Percentiles rank a stretch among this genome's conserved stretches.
Conservation (phyloP, 2,329 filamentous ascomycete species). For the Aspergillus brunneoviolaceus region DNA sequence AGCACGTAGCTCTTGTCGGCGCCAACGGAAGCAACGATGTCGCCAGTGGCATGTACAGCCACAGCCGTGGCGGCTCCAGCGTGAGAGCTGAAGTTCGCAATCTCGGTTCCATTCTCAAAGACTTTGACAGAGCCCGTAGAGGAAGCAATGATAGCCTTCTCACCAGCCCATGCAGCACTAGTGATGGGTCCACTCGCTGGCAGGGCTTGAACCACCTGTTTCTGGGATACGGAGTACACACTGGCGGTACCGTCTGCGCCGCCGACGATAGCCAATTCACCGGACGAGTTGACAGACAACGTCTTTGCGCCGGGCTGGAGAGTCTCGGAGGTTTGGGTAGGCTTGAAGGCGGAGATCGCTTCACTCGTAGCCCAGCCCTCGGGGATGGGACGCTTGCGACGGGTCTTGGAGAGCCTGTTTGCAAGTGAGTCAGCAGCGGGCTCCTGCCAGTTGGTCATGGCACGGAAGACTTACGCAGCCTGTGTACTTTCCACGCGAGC, state of each 20-base stretch:
- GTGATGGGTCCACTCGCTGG: constrained; percentile 67
- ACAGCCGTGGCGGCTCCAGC: constrained; percentile 77
- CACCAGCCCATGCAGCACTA: constrained; percentile 57
- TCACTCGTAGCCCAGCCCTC: constrained; percentile 80
- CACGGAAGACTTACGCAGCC: constrained; percentile 61
- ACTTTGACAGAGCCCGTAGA: constrained; percentile 76
- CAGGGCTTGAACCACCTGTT: constrained; percentile 70
- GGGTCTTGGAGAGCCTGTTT: constrained; percentile 75
- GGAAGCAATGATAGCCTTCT: constrained; percentile 70
- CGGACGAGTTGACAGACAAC: constrained; percentile 59
- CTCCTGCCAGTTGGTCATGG: neutral
- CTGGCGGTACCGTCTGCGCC: constrained; percentile 73
- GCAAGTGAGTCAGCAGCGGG: constrained; percentile 21
- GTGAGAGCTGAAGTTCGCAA: constrained; percentile 73
- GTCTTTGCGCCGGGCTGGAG: constrained; percentile 60
- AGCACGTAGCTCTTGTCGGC: constrained; percentile 89
- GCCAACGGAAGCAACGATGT: constrained; percentile 82
- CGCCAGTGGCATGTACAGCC: constrained; percentile 77
- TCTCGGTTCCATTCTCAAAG: constrained; percentile 69
- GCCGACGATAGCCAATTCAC: constrained; percentile 69
- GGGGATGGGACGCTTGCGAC: constrained; percentile 85
- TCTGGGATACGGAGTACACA: constrained; percentile 74
- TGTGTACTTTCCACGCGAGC: constrained; percentile 78
- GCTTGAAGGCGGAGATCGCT: constrained; percentile 61
- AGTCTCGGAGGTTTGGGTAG: constrained; percentile 54